phyloP scores from a whole-genome alignment of 495 filamentous ascomycete species.

The Hypoxylon crocopeplum region DNA sequence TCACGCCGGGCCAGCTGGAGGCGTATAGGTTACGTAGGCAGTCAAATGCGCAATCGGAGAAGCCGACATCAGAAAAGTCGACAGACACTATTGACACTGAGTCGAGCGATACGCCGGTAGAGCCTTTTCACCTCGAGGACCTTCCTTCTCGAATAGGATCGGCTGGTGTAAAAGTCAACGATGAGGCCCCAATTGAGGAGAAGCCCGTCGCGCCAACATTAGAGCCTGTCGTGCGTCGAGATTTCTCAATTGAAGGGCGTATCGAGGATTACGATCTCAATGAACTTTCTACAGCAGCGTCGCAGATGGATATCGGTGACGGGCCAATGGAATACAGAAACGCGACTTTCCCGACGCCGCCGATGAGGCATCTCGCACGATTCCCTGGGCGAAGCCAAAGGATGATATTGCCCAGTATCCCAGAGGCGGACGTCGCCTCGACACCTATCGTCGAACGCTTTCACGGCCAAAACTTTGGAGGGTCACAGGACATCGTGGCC shows the following conservation, averaged over 20 bases:
- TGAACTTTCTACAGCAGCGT: slow-evolving; percentile 8
- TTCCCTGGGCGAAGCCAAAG: slow-evolving; percentile 29
- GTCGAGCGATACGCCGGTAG: slow-evolving; percentile 41
- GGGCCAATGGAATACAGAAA: slow-evolving; percentile 17
- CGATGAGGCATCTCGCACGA: slow-evolving; percentile 36
- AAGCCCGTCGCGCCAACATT: slow-evolving; percentile 3
- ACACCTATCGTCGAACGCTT: slow-evolving; percentile 26
- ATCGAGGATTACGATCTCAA: slow-evolving; percentile 9
- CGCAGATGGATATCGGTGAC: slow-evolving; percentile 29
- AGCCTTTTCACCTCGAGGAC: slow-evolving; percentile 48
- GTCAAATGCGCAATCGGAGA: slow-evolving; percentile 34
- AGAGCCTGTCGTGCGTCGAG: slow-evolving; percentile 15
- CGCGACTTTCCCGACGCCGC: slow-evolving; percentile 40
- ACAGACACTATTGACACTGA: slow-evolving; percentile 40
- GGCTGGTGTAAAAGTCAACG: slow-evolving; percentile 27
- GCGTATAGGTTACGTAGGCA: slow-evolving; percentile 44
- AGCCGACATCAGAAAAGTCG: slow-evolving; percentile 17
- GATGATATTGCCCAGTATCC: slow-evolving; percentile 52
- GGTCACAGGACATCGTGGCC: slow-evolving; percentile 30
- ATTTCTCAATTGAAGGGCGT: slow-evolving; percentile 18
- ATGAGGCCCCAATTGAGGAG: slow-evolving; percentile 21
- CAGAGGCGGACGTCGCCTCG: slow-evolving; percentile 40
- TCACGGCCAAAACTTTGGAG: slow-evolving; percentile 16
- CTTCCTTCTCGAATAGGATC: slow-evolving; percentile 38
- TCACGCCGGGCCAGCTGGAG: slow-evolving; percentile 52